Percentiles rank a stretch among this genome's conserved stretches.
These are phyloP conservation scores for Ramaria rubella DNA, from an alignment of 768 basidiomycete genomes.

Conservation along the genomic window DNA sequence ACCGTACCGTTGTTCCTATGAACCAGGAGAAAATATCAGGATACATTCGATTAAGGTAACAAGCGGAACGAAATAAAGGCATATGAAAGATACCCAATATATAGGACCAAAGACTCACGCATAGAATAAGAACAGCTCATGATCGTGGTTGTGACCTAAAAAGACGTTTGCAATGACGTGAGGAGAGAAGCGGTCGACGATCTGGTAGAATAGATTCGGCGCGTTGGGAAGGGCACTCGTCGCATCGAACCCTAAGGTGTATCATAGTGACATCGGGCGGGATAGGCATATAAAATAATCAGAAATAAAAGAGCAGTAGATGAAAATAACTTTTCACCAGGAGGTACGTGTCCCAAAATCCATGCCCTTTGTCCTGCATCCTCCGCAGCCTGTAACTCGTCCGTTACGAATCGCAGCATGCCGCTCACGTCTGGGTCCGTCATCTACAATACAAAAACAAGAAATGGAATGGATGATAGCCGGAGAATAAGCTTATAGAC, in stretches of 20 bases:
- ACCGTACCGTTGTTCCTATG: constrained; percentile 7
- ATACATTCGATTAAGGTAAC: too few relatives aligned
- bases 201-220: constrained; percentile 56
- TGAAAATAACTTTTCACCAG: too few relatives aligned
- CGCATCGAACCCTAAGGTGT: constrained; percentile 47
- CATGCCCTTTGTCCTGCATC: constrained; percentile 64
- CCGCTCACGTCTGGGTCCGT: constrained; percentile 64
- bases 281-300: too few relatives aligned
- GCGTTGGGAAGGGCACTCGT: constrained; percentile 55
- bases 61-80: too few relatives aligned
- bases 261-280: neutral
- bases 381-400: constrained; percentile 73
- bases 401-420: constrained; percentile 71
- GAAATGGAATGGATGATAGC: neutral
- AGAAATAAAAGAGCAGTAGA: neutral
- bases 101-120: too few relatives aligned
- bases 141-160: constrained; percentile 24
- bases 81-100: too few relatives aligned
- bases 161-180: constrained; percentile 20
- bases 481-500: too few relatives aligned
- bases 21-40: too few relatives aligned
- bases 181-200: constrained; percentile 22
- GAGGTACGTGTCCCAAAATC: constrained; percentile 50
- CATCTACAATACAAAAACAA: constrained; percentile 23
- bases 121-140: constrained; percentile 14